Base-by-base conservation (phyloP, 768 basidiomycete species). In the Psilocybe cyanescens region DNA sequence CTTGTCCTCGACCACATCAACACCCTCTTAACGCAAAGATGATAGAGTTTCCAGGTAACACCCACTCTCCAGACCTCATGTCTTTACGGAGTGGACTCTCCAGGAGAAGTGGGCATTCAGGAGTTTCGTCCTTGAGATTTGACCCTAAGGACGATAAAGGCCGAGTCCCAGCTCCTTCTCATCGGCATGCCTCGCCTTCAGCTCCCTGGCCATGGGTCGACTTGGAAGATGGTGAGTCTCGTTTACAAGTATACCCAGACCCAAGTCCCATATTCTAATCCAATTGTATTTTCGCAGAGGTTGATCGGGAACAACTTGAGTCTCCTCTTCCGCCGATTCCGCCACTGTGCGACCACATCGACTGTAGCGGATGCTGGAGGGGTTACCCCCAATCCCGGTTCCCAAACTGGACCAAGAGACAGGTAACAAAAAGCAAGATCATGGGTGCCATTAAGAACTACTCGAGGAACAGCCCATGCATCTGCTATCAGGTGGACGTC, bases 381-480 rank as follows among this genome's bases (percentile, higher is more conserved):
- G 70, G 70, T 0, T 83, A 81, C 59, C 81, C 81, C 4, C 77
- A 81, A 50, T 80, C 80, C 6, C 71, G 71, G 37, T 88, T 84
- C 63, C 84, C 83, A 14, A 87, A 86, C 59, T 86, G 86, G 86
- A 86, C 83, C 0, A 63, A 68, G 8, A 67, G 67, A 11, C 85
- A 86, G 61, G 75, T 80, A 3, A 63, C 65, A 39, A 76, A 76
- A 55, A 80, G 80, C 65, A 74, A 75, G 57, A 81, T 83, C 41
- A 67, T 69, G 16, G 66, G 64, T 12, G 80, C 78, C 1, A 76
- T 81, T 33, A 55, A 64, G 2, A 70, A 78, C 8, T 76, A 78
- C 60, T 58, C 74, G 57, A 68, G 52, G 29, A 60, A 68, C 1
- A 57, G 31, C 3, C 66, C 66, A 1, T 79, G 77, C 44, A 65